Conservation (phyloP, 371 early-diverging fungal species). For the Blyttiomyces sp. region DNA sequence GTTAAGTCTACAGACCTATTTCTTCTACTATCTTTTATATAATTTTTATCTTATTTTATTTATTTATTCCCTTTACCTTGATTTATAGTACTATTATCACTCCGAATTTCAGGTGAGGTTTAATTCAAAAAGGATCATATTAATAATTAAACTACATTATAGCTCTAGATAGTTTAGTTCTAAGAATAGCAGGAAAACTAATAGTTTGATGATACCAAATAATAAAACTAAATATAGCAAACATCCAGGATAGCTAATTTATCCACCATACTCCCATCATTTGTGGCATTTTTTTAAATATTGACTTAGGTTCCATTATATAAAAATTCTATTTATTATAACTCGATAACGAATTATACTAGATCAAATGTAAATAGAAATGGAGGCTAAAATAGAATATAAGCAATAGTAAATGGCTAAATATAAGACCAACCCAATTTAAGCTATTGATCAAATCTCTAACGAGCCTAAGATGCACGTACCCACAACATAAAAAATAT, state of each 20-base stretch:
- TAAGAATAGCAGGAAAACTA: conserved; percentile 4
- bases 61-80: no score
- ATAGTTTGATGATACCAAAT: conserved; percentile 10
- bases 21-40: no score
- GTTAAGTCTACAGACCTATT: no score
- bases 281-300: conserved; percentile 8
- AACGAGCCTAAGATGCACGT: conserved; percentile 26
- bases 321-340: background rate
- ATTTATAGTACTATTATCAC: no score
- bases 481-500: conserved; percentile 34
- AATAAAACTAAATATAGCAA: conserved; percentile 4
- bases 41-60: no score
- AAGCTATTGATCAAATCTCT: conserved; percentile 31
- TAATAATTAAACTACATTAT: background rate
- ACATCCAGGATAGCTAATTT: conserved; percentile 7
- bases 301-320: conserved; percentile 1
- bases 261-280: conserved; percentile 1
- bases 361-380: conserved; percentile 31
- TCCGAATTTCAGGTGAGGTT: no score
- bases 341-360: no score
- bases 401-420: conserved; percentile 31
- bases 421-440: conserved; percentile 28
- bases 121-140: no score
- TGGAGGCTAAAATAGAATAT: conserved; percentile 30
- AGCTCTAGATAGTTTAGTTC: background rate